Base-by-base conservation (phyloP, 192 early-diverging fungal species). In the Gaertneriomyces sp. region DNA sequence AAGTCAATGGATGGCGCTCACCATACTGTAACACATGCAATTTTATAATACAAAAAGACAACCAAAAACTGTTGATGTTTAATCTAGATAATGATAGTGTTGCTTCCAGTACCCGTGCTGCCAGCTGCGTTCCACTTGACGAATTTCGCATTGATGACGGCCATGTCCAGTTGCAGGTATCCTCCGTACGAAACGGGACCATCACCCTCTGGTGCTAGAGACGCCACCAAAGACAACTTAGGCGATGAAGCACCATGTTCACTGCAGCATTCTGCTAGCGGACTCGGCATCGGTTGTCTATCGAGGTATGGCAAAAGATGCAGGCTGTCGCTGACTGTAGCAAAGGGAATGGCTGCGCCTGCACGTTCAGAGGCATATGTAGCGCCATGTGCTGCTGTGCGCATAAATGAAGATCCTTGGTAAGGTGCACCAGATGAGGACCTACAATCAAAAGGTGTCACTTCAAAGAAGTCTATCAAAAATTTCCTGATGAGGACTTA, bases 151-250 rank as follows among this genome's bases (percentile, higher is more conserved):
- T 87, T 81, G 25, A 89, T 80, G 39, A 91, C 87, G 66, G 89
- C 84, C 39, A 91, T 79, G 71, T 91, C 89, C 20, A 91, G 74
- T 20, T 85, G 80, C 73, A 91, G 61, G 64, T 87, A 89, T 58
- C 74, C 53, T 52, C 74, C 77, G 19, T 62, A 66, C 19, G 57
- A 14, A 5, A 11, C 5, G 2, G 59, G 5, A 60, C 40, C 16
- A 47, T 41, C 41, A 25, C 58, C 66, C n/a, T 68, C 63, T 6
- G 72, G 42, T 9, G 61, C 50, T 9, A 64, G 33, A 7, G 44
- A 43, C 62, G 63, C 69, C 3, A 64, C 55, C 8, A 64, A 53
- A 11, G 69, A 63, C 14, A 71, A 58, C 49, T 40, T 56, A 4
- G 64, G 25, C 25, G 25, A 33, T 33, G 25, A 33, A 33, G 25